Evolutionary conservation across 2,329 filamentous ascomycete genomes (phyloP).

Genomic region (Fonsecaea pugnacius): DNA sequence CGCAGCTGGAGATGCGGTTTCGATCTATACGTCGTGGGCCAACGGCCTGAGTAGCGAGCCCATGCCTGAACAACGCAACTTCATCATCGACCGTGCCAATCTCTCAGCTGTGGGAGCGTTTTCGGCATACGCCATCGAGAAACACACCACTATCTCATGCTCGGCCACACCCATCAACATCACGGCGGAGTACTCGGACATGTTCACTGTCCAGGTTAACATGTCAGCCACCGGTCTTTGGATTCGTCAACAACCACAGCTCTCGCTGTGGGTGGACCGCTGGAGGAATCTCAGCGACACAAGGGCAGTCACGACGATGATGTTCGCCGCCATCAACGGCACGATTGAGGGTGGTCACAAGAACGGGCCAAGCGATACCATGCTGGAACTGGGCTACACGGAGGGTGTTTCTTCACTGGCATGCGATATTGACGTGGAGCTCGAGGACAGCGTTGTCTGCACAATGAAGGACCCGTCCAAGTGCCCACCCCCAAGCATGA

Average conservation of each 20-base stretch:
- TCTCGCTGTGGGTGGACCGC: not conserved
- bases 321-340: slow-evolving; percentile 7
- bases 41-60: slow-evolving; percentile 3
- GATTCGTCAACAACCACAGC: slow-evolving; percentile 3
- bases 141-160: not conserved
- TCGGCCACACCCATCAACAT: not conserved
- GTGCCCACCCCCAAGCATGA: slow-evolving; percentile 2
- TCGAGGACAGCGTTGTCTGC: slow-evolving; percentile 5
- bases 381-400: not conserved
- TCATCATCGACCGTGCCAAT: slow-evolving; percentile 9
- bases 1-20: slow-evolving; percentile 1
- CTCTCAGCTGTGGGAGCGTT: not conserved
- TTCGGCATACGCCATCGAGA: slow-evolving; percentile 1
- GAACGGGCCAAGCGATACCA: slow-evolving; percentile 1
- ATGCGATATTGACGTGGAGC: slow-evolving; percentile 6
- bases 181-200: not conserved
- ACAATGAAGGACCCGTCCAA: slow-evolving; percentile 3
- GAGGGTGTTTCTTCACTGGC: slow-evolving; percentile 5
- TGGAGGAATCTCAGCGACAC: slow-evolving; percentile 1
- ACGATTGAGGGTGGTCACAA: slow-evolving; percentile 2
- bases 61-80: slow-evolving; percentile 5
- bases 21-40: slow-evolving; percentile 4
- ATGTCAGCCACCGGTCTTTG: not conserved
- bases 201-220: slow-evolving; percentile 2
- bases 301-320: slow-evolving; percentile 1